Conservation (phyloP, 169 alveolate genomes). For the Theileria annulata region DNA sequence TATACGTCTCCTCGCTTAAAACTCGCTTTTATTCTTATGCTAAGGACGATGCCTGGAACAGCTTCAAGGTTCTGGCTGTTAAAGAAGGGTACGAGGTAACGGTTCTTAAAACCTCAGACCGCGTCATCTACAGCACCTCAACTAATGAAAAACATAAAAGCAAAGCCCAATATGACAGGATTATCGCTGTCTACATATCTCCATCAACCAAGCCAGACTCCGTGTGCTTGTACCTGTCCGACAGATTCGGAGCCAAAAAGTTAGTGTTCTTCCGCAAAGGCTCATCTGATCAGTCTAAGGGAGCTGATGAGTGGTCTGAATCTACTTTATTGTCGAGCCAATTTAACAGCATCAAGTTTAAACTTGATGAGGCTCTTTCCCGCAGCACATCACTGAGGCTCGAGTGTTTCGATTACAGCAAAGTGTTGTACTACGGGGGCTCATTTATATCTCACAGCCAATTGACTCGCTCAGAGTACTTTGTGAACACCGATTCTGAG, state of each 20-base stretch:
- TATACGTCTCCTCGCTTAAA: background rate
- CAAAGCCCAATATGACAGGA: background rate
- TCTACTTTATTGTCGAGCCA: background rate
- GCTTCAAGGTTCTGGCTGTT: constrained; percentile 4
- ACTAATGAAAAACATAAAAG: background rate
- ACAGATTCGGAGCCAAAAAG: constrained; percentile 6
- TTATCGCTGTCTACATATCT: background rate
- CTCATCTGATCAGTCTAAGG: background rate
- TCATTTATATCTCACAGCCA: background rate
- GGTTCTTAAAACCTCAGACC: background rate
- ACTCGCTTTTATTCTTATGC: background rate
- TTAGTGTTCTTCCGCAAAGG: background rate
- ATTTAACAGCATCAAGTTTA: background rate
- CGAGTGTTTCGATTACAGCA: background rate
- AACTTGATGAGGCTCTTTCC: background rate
- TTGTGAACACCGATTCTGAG: constrained; percentile 5
- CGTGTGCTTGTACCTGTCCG: constrained; percentile 2
- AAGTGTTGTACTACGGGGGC: background rate
- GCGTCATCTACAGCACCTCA: background rate
- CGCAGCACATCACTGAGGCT: constrained; percentile 1
- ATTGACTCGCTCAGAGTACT: background rate
- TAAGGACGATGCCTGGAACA: background rate
- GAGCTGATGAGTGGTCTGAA: background rate
- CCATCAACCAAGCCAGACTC: background rate
- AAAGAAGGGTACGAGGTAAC: constrained; percentile 5